Percentiles rank a stretch among this genome's conserved stretches.
Conservation (phyloP, 2,329 filamentous ascomycete genomes). For the Epichloe brachyelytri region DNA sequence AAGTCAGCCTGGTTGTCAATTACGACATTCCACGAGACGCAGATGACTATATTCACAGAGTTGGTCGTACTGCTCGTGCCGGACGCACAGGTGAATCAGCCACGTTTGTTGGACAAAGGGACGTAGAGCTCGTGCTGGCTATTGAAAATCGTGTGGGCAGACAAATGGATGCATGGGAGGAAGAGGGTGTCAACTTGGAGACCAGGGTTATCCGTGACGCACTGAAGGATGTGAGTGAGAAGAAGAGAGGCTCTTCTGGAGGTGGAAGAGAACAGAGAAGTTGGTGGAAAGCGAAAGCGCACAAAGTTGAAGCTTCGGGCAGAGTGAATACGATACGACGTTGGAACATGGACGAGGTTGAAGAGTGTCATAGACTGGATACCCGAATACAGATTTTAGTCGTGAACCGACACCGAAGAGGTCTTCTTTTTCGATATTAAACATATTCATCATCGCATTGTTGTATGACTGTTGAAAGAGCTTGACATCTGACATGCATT, state of each 20-base stretch:
- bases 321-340: slow-evolving; percentile 8
- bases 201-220: slow-evolving; percentile 72
- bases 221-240: slow-evolving; percentile 84
- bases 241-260: slow-evolving; percentile 86
- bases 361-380: neutral
- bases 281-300: slow-evolving; percentile 68
- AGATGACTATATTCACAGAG: slow-evolving; percentile 94
- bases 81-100: slow-evolving; percentile 72
- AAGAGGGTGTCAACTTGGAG: slow-evolving; percentile 92
- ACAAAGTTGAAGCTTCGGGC: slow-evolving; percentile 43
- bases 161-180: slow-evolving; percentile 71
- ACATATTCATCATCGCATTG: too few species aligned
- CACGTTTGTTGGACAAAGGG: slow-evolving; percentile 83
- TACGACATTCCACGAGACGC: slow-evolving; percentile 94
- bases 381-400: neutral
- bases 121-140: slow-evolving; percentile 79
- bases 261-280: slow-evolving; percentile 84
- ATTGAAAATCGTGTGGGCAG: slow-evolving; percentile 75
- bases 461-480: too few species aligned
- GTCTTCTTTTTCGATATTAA: too few species aligned
- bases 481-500: too few species aligned
- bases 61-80: slow-evolving; percentile 88
- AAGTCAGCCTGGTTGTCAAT: slow-evolving; percentile 82
- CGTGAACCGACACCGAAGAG: too few species aligned
- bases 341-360: neutral